Base-by-base conservation (phyloP, 192 early-diverging fungal species). In the Linnemannia hyalina region DNA sequence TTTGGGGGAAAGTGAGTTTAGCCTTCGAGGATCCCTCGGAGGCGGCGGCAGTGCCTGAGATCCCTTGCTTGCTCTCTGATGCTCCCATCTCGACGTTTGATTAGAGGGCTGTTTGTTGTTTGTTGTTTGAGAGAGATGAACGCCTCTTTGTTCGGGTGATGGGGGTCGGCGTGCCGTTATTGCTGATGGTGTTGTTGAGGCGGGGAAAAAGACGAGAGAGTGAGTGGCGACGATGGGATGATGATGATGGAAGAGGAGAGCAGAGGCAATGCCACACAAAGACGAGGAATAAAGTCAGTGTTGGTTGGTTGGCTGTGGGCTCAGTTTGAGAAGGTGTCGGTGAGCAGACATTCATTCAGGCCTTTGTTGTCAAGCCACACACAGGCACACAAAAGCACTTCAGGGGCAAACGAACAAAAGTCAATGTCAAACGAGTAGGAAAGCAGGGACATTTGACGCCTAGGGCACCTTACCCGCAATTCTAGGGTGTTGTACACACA, bases 41-140 rank as follows among this genome's bases (percentile, higher is more conserved):
- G 29, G 26, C 60, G 36, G 47, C 60, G 35, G 47, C 52, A n/a
- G 70, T 47, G 47, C 70, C 68, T n/a, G 46, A 55, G 22, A 75
- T 80, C 15, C 76, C 79, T 23, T 52, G 60, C 40, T 86, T 86
- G 68, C 84, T 86, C 65, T 86, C 84, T 68, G 84, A 73, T 72
- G 75, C 84, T 70, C 84, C 84, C 84, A 86, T 86, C 32, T 46
- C 35, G 16, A 57, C 10, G 26, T 23, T 10, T 26, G 60, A 15
- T 65, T 10, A 32, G 10, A 52, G 29, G 26, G 60, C 13, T 65
- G 60, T 35, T 22, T 6, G 54, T 1, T 55, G 54, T 13, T 49
- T 57, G 49, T 52, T 52, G 49, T n/a, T 40, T 22, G 15, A 32
- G 70, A 10, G 36, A 40, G 29, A 32, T 32, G n/a, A 65, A 29